These are phyloP conservation scores for Coemansia sp. DNA, from an alignment of 192 early-diverging fungal species.

Conservation along the genomic window DNA sequence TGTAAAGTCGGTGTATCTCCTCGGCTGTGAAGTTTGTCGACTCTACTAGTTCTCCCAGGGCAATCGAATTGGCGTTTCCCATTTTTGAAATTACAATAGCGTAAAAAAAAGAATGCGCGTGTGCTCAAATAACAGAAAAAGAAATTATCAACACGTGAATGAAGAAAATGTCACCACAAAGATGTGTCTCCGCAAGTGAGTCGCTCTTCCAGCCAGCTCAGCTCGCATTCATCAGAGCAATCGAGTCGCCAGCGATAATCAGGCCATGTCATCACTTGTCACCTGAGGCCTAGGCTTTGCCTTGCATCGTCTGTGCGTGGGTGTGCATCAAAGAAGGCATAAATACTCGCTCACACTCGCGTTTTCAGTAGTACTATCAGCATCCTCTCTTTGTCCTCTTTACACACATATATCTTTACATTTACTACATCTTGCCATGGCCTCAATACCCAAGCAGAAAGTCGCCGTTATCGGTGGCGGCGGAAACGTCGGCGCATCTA, in stretches of 20 bases:
- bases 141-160: background rate
- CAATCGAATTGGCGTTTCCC: slow-evolving; percentile 54
- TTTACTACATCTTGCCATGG: slow-evolving; percentile 4
- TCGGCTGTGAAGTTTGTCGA: slow-evolving; percentile 75
- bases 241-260: background rate
- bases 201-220: slow-evolving; percentile 2
- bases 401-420: background rate
- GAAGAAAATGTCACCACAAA: background rate
- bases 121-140: background rate
- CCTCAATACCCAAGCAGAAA: slow-evolving; percentile 32
- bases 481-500: slow-evolving; percentile 76
- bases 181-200: background rate
- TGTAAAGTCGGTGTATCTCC: slow-evolving; percentile 98
- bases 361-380: background rate
- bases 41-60: slow-evolving; percentile 47
- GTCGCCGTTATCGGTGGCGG: slow-evolving; percentile 75
- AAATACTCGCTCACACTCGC: background rate
- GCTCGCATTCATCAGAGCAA: background rate
- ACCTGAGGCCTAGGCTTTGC: background rate
- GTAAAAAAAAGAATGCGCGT: background rate
- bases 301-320: background rate
- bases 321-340: background rate
- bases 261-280: background rate
- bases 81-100: slow-evolving; percentile 5
- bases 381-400: background rate